Evolutionary conservation across 257 asterid species (phyloP).

Genomic region (Osmanthus fragrans): DNA sequence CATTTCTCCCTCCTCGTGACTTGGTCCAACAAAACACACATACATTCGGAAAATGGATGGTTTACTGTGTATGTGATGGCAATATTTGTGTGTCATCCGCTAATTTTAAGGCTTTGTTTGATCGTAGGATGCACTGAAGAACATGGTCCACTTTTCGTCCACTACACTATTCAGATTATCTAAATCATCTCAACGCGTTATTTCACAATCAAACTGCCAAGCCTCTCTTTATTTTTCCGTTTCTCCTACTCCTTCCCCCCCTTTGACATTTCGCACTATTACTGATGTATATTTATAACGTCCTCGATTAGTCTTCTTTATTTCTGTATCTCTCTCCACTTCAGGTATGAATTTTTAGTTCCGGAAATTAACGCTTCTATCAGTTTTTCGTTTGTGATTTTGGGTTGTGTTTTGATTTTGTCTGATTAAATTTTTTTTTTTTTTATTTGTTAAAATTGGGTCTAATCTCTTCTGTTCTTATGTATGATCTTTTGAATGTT

Average conservation of each 20-base stretch:
- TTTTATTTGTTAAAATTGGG: background rate
- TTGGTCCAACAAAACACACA: background rate
- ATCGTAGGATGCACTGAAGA: constrained; percentile 33
- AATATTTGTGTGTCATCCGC: constrained; percentile 33
- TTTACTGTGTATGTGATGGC: constrained; percentile 17
- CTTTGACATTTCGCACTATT: constrained; percentile 8
- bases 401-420: background rate
- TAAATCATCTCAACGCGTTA: constrained; percentile 7
- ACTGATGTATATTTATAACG: background rate
- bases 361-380: no score
- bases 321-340: background rate
- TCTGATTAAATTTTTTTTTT: background rate
- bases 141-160: constrained; percentile 67
- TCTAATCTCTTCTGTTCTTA: background rate
- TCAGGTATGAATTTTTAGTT: background rate
- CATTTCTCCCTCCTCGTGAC: background rate
- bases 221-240: constrained; percentile 17
- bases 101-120: constrained; percentile 40
- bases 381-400: background rate
- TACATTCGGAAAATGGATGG: background rate
- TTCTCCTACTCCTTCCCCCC: constrained; percentile 32
- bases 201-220: constrained; percentile 9
- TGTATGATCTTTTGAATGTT: background rate
- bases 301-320: background rate
- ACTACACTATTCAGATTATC: constrained; percentile 34